phyloP scores from a whole-genome alignment of 768 basidiomycete genomes.

The Lactarius pseudohatsudake region DNA sequence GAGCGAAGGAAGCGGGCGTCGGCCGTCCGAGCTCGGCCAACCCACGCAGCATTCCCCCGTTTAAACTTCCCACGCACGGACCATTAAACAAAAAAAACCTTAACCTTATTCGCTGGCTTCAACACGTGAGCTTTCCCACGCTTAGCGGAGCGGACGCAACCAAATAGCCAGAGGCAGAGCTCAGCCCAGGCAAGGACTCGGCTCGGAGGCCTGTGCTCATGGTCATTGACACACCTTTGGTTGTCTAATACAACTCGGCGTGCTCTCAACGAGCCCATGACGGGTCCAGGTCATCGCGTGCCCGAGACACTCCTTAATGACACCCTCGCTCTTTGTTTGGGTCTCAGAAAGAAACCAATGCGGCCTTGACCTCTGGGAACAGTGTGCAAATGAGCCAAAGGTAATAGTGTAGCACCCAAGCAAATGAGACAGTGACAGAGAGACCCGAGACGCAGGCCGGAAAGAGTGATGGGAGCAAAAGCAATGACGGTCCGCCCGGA shows the following conservation, averaged over 20 bases:
- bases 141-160: background rate
- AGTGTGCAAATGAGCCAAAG: background rate
- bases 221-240: slow-evolving; percentile 10
- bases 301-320: background rate
- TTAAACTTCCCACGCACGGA: slow-evolving; percentile 30
- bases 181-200: background rate
- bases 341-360: background rate
- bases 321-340: background rate
- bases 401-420: slow-evolving; percentile 14
- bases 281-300: slow-evolving; percentile 12
- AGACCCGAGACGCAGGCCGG: slow-evolving; percentile 10
- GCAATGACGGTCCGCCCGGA: slow-evolving; percentile 15
- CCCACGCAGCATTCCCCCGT: slow-evolving; percentile 28
- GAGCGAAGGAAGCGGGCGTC: slow-evolving; percentile 33
- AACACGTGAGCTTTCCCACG: slow-evolving; percentile 26
- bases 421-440: slow-evolving; percentile 7
- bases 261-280: slow-evolving; percentile 15
- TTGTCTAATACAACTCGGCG: slow-evolving; percentile 12
- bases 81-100: slow-evolving; percentile 31
- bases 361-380: background rate
- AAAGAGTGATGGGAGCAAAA: slow-evolving; percentile 22
- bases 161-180: background rate
- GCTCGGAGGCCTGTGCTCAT: background rate
- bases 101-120: slow-evolving; percentile 24
- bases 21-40: slow-evolving; percentile 32